phyloP scores from a whole-genome alignment of 306 rosid species.

The Lathyrus oleraceus region DNA sequence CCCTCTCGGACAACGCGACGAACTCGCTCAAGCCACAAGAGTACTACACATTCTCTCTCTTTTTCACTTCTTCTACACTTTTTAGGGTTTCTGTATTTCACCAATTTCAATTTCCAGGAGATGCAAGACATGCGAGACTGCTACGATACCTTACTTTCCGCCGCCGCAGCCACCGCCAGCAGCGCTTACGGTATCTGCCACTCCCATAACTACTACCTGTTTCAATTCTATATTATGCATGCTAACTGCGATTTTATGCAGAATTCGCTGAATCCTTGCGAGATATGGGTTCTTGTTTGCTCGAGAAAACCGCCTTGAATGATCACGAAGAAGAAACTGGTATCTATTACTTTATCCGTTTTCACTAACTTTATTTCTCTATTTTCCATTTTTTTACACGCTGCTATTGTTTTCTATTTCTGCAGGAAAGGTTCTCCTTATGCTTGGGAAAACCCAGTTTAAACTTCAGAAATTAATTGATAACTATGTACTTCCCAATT shows the following conservation, averaged over 20 bases:
- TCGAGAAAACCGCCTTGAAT: constrained; percentile 87
- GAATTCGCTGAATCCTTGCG: constrained; percentile 88
- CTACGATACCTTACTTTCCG: constrained; percentile 87
- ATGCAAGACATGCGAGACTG: constrained; percentile 91
- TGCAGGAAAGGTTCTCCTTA: constrained; percentile 78
- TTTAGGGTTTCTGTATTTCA: constrained; percentile 32
- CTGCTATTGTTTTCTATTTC: background rate
- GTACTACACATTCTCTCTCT: constrained; percentile 19
- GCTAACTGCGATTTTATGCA: background rate
- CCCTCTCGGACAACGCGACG: constrained; percentile 67
- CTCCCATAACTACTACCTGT: background rate
- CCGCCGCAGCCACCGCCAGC: constrained; percentile 93
- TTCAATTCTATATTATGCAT: background rate
- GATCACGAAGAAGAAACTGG: constrained; percentile 95
- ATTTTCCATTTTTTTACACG: no score
- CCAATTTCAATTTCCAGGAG: constrained; percentile 49
- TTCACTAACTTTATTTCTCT: background rate
- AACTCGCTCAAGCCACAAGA: constrained; percentile 91
- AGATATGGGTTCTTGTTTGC: constrained; percentile 91
- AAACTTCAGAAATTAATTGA: constrained; percentile 81
- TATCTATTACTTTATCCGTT: background rate
- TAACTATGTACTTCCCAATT: constrained; percentile 61
- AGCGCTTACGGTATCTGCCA: constrained; percentile 71
- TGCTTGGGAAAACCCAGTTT: constrained; percentile 82
- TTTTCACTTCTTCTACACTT: background rate